Percentiles rank a stretch among this genome's conserved stretches.
These are phyloP conservation scores for Sugiyamaella boreocaroliniensis DNA, from an alignment of 805 yeast genomes.

Conservation along the genomic window DNA sequence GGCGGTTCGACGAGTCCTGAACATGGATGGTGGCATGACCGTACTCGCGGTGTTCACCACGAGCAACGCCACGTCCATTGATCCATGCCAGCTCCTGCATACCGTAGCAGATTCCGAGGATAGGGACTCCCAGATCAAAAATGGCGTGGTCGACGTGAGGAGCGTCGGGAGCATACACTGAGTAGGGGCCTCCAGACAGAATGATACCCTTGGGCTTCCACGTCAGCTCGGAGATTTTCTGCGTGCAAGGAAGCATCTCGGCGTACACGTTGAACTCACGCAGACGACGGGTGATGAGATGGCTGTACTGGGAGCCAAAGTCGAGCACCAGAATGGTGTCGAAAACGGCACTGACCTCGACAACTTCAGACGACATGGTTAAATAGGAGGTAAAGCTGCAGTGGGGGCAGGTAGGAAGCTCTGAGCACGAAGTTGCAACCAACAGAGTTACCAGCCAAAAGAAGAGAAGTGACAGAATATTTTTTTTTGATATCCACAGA, in stretches of 20 bases:
- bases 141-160: conserved; percentile 96
- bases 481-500: neutral
- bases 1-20: conserved; percentile 55
- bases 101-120: conserved; percentile 97
- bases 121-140: conserved; percentile 86
- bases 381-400: neutral
- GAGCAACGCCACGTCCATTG: conserved; percentile 85
- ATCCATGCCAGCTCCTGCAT: conserved; percentile 99
- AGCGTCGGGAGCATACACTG: conserved; percentile 90
- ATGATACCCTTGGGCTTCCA: conserved; percentile 98
- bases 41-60: conserved; percentile 96
- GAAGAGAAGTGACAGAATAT: conserved; percentile 2
- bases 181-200: conserved; percentile 95
- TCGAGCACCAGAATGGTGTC: conserved; percentile 96
- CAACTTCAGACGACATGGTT: conserved; percentile 21
- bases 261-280: conserved; percentile 98
- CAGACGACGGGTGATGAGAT: conserved; percentile 90
- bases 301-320: conserved; percentile 98
- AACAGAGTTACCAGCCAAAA: conserved; percentile 8
- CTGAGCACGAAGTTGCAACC: conserved; percentile 1
- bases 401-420: neutral
- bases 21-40: conserved; percentile 91
- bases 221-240: conserved; percentile 81
- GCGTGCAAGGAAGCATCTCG: conserved; percentile 99
- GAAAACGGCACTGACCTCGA: conserved; percentile 76